Evolutionary conservation across 441 rosid genomes (phyloP).

Genomic region (Populus hybrid): DNA sequence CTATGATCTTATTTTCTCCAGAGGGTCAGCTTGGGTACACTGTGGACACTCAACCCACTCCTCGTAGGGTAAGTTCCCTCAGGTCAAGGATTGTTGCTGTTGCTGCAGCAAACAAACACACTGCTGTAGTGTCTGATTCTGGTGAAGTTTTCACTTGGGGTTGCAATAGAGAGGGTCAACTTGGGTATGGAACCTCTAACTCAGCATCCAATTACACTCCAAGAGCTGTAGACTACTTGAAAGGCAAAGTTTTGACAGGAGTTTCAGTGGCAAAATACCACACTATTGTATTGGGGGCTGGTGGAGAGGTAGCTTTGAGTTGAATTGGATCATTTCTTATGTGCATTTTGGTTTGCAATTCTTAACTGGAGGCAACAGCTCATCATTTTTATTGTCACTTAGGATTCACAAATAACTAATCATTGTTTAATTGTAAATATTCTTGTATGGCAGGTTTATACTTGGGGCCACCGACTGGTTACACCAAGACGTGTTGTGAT

Average conservation of each 20-base stretch:
- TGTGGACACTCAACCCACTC: constrained; percentile 95
- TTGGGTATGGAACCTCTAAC: constrained; percentile 98
- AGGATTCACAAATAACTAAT: neutral
- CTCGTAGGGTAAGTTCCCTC: constrained; percentile 86
- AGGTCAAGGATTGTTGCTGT: constrained; percentile 77
- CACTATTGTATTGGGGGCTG: constrained; percentile 76
- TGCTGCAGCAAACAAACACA: constrained; percentile 97
- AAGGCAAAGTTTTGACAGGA: constrained; percentile 64
- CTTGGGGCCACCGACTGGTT: constrained; percentile 99
- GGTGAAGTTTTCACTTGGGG: constrained; percentile 99
- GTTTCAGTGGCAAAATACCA: constrained; percentile 86
- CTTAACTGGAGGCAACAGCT: neutral
- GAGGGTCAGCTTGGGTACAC: constrained; percentile 99
- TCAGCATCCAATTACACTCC: constrained; percentile 97
- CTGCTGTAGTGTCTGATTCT: constrained; percentile 87
- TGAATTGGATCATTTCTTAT: neutral
- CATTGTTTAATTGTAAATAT: neutral
- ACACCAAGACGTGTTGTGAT: constrained; percentile 80
- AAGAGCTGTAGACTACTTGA: constrained; percentile 87
- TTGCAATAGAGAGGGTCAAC: constrained; percentile 96
- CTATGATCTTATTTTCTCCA: constrained; percentile 37
- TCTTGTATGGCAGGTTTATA: constrained; percentile 54
- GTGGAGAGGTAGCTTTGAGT: constrained; percentile 70
- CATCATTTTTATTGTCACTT: neutral
- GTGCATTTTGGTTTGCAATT: constrained; percentile 1